A percentile compares a stretch with the other conserved stretches of the same genome.
Evolutionary conservation across 495 filamentous ascomycete species (phyloP).

Genomic region (Talaromyces stipitatus): DNA sequence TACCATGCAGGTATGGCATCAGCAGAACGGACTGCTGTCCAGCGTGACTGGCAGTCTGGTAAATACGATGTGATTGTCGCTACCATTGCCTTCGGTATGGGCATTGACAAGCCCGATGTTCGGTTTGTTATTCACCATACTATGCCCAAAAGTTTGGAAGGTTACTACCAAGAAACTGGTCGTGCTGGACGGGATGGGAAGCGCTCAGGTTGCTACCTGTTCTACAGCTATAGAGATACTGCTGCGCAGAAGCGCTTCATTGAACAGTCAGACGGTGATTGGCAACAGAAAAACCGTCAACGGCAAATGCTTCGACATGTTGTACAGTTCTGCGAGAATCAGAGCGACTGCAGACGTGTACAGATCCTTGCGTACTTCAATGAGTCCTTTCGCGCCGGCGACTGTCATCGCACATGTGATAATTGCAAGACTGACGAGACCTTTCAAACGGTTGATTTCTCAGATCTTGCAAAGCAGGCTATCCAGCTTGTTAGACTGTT

Average conservation of each 20-base stretch:
- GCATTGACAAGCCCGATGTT: conserved; percentile 94
- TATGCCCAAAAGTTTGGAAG: conserved; percentile 92
- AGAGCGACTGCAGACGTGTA: conserved; percentile 73
- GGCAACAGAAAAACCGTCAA: conserved; percentile 75
- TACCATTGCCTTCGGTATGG: conserved; percentile 99
- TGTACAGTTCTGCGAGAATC: conserved; percentile 80
- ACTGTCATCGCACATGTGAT: conserved; percentile 73
- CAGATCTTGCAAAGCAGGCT: conserved; percentile 59
- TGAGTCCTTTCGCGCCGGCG: conserved; percentile 62
- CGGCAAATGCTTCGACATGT: conserved; percentile 77
- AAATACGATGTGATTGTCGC: conserved; percentile 84
- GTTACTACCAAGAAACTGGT: conserved; percentile 96
- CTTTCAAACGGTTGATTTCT: conserved; percentile 68
- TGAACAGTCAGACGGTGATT: conserved; percentile 60
- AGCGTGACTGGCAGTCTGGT: conserved; percentile 75
- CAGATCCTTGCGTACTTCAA: conserved; percentile 90
- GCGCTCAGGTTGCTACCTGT: conserved; percentile 81
- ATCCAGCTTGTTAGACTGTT: conserved; percentile 57
- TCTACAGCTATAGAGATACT: conserved; percentile 71
- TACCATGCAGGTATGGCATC: conserved; percentile 77
- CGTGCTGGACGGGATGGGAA: conserved; percentile 89
- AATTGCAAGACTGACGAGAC: conserved; percentile 67
- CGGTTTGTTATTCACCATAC: conserved; percentile 91
- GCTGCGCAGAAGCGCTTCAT: conserved; percentile 65
- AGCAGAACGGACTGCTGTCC: conserved; percentile 55